Evolutionary conservation across 1,139 yeast species (phyloP).

Genomic region (Saccharomyces hybrid): DNA sequence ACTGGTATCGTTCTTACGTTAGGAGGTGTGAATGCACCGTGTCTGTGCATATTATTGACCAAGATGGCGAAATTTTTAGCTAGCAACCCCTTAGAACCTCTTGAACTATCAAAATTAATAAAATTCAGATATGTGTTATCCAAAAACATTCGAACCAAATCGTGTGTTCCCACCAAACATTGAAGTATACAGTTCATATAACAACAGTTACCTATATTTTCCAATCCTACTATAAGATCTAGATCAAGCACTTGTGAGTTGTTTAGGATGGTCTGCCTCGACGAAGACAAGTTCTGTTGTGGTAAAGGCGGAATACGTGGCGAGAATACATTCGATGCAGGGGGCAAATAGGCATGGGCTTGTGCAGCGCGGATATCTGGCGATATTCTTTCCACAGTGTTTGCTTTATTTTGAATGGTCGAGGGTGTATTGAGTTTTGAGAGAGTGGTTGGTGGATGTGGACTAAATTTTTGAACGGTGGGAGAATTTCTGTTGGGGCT

Average conservation of each 20-base stretch:
- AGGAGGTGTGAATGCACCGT: background rate
- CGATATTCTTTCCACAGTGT: background rate
- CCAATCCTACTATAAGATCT: slow-evolving; percentile 48
- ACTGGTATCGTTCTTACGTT: slow-evolving; percentile 28
- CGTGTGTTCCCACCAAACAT: slow-evolving; percentile 52
- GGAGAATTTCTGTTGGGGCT: background rate
- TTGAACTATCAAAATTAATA: slow-evolving; percentile 60
- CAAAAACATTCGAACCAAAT: slow-evolving; percentile 39
- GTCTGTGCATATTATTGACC: slow-evolving; percentile 46
- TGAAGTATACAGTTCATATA: slow-evolving; percentile 90
- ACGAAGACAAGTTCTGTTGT: background rate
- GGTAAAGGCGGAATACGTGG: background rate
- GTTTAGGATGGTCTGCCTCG: background rate
- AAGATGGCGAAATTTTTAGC: slow-evolving; percentile 65
- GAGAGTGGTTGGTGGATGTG: background rate
- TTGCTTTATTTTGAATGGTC: background rate
- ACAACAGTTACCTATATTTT: slow-evolving; percentile 82
- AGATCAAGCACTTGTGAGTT: slow-evolving; percentile 8
- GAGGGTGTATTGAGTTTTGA: background rate
- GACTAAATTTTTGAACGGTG: background rate
- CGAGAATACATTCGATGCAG: background rate
- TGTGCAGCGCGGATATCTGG: background rate
- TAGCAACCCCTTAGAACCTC: slow-evolving; percentile 78
- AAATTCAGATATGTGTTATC: slow-evolving; percentile 54
- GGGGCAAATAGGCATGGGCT: background rate